A percentile compares a stretch with the other conserved stretches of the same genome.
phyloP scores from a whole-genome alignment of 2,329 filamentous ascomycete species.

The Claviceps citrina region DNA sequence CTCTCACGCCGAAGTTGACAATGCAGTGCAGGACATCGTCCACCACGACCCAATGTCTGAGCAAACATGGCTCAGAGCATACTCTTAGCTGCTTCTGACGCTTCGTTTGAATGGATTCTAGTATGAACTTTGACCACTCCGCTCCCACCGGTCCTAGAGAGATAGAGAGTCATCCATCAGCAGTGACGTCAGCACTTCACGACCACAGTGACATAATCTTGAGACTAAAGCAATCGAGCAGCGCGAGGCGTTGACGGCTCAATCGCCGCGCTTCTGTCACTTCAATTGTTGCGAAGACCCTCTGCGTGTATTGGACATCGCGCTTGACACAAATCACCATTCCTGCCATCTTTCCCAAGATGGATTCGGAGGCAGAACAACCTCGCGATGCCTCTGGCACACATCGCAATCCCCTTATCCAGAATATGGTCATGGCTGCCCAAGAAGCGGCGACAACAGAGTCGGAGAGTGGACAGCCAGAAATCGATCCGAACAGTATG shows the following conservation, averaged over 20 bases:
- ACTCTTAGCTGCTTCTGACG: not conserved
- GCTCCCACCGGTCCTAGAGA: not conserved
- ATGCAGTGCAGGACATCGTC: not conserved
- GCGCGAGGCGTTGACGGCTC: not conserved
- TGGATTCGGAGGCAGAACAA: constrained; percentile 14
- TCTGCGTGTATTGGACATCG: not conserved
- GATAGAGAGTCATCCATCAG: not conserved
- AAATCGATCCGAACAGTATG: constrained; percentile 17
- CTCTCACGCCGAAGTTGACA: not conserved
- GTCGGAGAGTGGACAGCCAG: constrained; percentile 3
- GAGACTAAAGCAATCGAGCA: not conserved
- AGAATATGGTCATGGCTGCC: constrained; percentile 18
- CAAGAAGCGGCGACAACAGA: constrained; percentile 9
- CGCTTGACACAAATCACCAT: not conserved
- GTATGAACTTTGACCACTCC: not conserved
- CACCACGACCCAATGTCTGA: not conserved
- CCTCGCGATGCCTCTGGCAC: constrained; percentile 10
- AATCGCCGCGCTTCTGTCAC: not conserved
- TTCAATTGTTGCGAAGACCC: not conserved
- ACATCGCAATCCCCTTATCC: constrained; percentile 14
- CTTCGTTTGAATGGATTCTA: too few species aligned
- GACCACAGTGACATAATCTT: not conserved
- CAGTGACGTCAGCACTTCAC: constrained; percentile 1
- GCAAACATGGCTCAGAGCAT: not conserved
- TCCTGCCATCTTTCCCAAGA: constrained; percentile 5